Base-by-base conservation (phyloP, 2,329 filamentous ascomycete genomes). In the Colletotrichum salicis region DNA sequence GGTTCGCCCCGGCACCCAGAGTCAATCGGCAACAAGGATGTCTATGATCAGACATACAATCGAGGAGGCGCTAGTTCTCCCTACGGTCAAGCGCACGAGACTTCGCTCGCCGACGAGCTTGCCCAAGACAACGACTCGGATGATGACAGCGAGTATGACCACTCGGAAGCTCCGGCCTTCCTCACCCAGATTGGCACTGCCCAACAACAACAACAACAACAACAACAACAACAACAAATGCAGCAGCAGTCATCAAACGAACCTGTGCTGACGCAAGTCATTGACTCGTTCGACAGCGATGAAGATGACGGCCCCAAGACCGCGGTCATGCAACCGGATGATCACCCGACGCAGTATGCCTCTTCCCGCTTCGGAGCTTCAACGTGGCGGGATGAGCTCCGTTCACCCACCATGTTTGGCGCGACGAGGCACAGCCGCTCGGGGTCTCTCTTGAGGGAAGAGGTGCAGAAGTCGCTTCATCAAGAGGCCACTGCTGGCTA, bases 101-200 rank as follows among this genome's bases (percentile, higher is more conserved):
- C 52, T 13, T 68, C 61, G 4, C 51, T 64, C 12, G 61, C 61
- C 15, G 59, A 64, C 10, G 61, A 64, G n/a, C 65, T 56, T 13
- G 48, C 52, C 12, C 61, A 58, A 29, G 70, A 72, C 27, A 69
- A 74, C 6, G 76, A 79, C 41, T 77, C 75, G 4, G 60, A 71
- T 13, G 68, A 68, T 13, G 73, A 45, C 15, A 24, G 59, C 29
- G 71, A 74, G 22, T 73, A 64, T 12, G 48, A 56, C 8, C 60
- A 52, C 19, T 41, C 64, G 1, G 22, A 33, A 19, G 58, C 54
- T 3, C 65, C 69, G 1, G 52, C 69, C 5, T 69, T 71, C 65
- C 48, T 71, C 2, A 64, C 69, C 22, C 69, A 69, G 12, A 55
- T 64, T 45, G 51, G 48, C 45, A 15, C 45, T 5, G n/a, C 61